Evolutionary conservation across 371 early-diverging fungal species (phyloP), one percentile per base, ranked within the genome.

Genomic region (Rhizopus microsporus): DNA sequence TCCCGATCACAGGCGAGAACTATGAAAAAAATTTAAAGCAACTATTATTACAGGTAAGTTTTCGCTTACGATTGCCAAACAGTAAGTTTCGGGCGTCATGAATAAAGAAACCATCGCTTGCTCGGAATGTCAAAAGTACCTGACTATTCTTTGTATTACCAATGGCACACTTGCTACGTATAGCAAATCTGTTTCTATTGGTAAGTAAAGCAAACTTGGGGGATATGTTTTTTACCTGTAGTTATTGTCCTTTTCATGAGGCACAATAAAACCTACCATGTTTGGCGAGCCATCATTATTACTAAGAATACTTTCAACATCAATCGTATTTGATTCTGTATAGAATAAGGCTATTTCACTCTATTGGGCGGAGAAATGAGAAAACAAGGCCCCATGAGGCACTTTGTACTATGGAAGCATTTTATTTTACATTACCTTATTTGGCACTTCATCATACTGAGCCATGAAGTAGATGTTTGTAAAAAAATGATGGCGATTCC

Each of bases 401-500:
- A 23, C 23, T 23, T 23, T 23, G 23, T 23, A 23, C 23, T 23
- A 23, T 23, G 23, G 23, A 23, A 30, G 33, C 31, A 29, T 47
- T 37, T 17, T 33, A n/a, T 31, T 4, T 17, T 13, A 9, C 8
- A 31, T 49, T 63, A 58, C 63, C 49, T 63, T 63, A 38, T 58
- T 63, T 44, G 43, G 16, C 3, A 57, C 54, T 37, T 58, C 34
- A 29, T 57, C 44, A 44, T 63, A 63, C 39, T 52, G 37, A 16
- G 54, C 48, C 16, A 54, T 54, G 2, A 58, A 52, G 48, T 63
- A 63, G 13, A 58, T 49, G 23, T 58, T 63, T 48, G 54, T 54
- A 38, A 54, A 63, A 23, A 63, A 63, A 23, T 63, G 63, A 52
- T 63, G 63, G 6, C 51, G 16, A 29, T 58, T 63, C 63, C 63